Base-by-base conservation (phyloP, 441 rosid genomes). In the Eutrema salsugineum region DNA sequence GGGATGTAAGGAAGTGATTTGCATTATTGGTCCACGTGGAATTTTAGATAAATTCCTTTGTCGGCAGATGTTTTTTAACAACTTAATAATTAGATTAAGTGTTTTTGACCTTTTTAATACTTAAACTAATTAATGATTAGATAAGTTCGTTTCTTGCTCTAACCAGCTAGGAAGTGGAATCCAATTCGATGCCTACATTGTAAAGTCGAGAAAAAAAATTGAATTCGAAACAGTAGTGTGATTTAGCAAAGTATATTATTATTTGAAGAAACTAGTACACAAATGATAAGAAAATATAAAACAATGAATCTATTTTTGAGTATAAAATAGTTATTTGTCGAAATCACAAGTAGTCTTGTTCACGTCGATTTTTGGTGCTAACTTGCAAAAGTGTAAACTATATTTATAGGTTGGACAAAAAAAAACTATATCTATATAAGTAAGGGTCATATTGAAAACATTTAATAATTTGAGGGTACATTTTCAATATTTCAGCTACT, bases 1-100 rank as follows among this genome's bases (percentile, higher is more conserved):
- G 71, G 35, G 44, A 17, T 65, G 70, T 72, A 36, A 28, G 63
- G 33, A 17, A 63, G 55, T 46, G 71, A 14, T 35, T 9, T 56
- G 48, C 53, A 51, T 9, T 5, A 56, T 47, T 72, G 22, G 35
- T 64, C 71, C 27, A 55, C 22, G 51, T 72, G 33, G 33, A 44
- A n/a, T 53, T 11, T 49, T 43, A 0, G 3, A 27, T 4, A n/a
- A 8, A 7, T 53, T 43, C 3, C 27, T 44, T 11, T 44, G 58
- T 72, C 70, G 71, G 48, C 40, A 72, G 16, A 6, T 43, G 9
- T 8, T 16, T 39, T 22, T 32, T n/a, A n/a, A 16, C 12, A 33
- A 30, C 11, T 15, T 3, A 46, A 46, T 43, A 27, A 61, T n/a
- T 27, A 24, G 54, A 19, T 6, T 6, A 35, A 66, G 30, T 43